A percentile compares a stretch with the other conserved stretches of the same genome.
phyloP scores from a whole-genome alignment of 2,329 filamentous ascomycete species.

The Cercospora zeae-maydis region DNA sequence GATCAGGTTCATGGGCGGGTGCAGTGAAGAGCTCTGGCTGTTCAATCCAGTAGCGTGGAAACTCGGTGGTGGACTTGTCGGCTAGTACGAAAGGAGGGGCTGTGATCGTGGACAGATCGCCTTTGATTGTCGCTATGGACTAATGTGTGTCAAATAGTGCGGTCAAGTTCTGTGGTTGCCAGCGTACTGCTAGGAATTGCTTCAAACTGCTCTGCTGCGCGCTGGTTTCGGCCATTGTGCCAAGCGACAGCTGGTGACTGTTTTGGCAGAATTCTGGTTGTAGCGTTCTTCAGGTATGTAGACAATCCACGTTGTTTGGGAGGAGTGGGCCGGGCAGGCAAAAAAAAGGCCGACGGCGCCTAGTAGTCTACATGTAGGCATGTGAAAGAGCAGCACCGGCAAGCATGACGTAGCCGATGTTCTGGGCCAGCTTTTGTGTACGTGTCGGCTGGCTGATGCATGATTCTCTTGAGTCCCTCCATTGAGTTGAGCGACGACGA shows the following conservation, averaged over 20 bases:
- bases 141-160: conserved; percentile 11
- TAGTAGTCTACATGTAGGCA: no score
- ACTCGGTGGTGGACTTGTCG: conserved; percentile 45
- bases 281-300: not conserved
- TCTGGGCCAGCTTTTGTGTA: not conserved
- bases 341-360: no score
- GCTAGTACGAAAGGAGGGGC: conserved; percentile 47
- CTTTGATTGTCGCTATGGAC: conserved; percentile 46
- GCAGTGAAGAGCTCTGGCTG: conserved; percentile 46
- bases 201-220: conserved; percentile 28
- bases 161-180: not conserved
- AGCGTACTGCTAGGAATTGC: conserved; percentile 32
- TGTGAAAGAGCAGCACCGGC: not conserved
- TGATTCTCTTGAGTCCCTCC: not conserved
- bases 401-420: conserved; percentile 6
- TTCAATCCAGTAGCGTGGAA: conserved; percentile 48
- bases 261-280: not conserved
- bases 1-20: conserved; percentile 41
- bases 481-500: not conserved
- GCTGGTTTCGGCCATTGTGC: conserved; percentile 23
- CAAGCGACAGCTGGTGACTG: no score
- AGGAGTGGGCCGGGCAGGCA: no score
- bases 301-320: not conserved
- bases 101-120: conserved; percentile 47
- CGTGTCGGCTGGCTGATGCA: not conserved